phyloP scores from a whole-genome alignment of 208 protist species.

The Dictyostelium gargantuum region DNA sequence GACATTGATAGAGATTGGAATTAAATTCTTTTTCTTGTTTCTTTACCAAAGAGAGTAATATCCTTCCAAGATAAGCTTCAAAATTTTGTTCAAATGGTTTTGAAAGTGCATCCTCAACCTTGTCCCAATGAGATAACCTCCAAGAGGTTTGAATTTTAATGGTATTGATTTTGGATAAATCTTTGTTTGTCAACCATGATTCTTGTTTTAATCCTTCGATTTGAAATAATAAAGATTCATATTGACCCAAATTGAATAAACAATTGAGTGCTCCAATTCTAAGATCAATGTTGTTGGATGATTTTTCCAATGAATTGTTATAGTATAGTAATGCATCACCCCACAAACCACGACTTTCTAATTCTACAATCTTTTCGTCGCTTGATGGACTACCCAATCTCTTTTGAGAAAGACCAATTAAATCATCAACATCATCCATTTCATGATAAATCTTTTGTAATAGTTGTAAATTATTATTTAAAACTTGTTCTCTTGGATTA shows the following conservation, averaged over 20 bases:
- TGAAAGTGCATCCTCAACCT: conserved; percentile 60
- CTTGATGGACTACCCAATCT: neutral
- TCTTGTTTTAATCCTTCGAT: conserved; percentile 56
- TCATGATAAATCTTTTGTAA: conserved; percentile 77
- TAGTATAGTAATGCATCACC: conserved; percentile 55
- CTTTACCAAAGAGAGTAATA: neutral
- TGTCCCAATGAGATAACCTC: conserved; percentile 85
- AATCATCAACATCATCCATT: conserved; percentile 76
- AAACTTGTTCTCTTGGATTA: neutral
- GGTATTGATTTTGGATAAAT: conserved; percentile 28
- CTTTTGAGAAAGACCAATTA: conserved; percentile 70
- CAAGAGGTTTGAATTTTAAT: conserved; percentile 82
- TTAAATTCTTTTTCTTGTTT: conserved; percentile 31
- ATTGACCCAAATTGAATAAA: conserved; percentile 82
- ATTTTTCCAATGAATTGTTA: neutral
- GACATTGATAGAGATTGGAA: neutral
- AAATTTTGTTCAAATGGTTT: conserved; percentile 37
- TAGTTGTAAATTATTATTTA: conserved; percentile 62
- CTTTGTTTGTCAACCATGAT: neutral
- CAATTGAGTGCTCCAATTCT: conserved; percentile 80
- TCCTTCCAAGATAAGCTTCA: conserved; percentile 26
- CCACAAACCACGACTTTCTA: conserved; percentile 72
- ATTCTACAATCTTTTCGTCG: conserved; percentile 74
- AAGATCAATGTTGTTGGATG: neutral
- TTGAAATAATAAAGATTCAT: conserved; percentile 78